Base-by-base conservation (phyloP, 2,329 filamentous ascomycete species). In the Ambrosiella cleistominuta region DNA sequence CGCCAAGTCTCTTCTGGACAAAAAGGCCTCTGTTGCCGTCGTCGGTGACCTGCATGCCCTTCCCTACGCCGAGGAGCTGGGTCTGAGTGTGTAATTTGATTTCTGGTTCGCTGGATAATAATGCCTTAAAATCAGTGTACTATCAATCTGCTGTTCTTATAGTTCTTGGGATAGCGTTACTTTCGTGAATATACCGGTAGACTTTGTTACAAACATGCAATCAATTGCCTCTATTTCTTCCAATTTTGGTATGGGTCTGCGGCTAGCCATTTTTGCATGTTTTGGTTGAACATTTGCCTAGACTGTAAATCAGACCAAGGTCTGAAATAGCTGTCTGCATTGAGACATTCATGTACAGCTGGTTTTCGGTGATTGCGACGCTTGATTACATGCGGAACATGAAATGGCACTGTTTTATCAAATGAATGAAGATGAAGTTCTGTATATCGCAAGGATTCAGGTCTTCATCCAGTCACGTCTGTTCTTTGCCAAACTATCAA, bases 31-130 rank as follows among this genome's bases (percentile, higher is more conserved):
- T 57, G 86, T 96, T 63, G 85, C 88, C 62, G 79, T 88, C 60
- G 89, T 97, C 62, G 93, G 93, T 71, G 93, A 98, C 70, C 79
- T 98, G 66, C 85, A 88, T 72, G 79, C 85, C 66, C 82, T 98
- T 69, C 93, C 93, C 60, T 98, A 85, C 69, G 93, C 89, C 64
- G 87, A 90, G 74, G 93, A 98, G 69, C 78, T 98, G 70, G 94
- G 91, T 66, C 80, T 98, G 69, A 88, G 84, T 71, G 88, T 95
- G 80, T 98, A 94, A 80, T 81, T 63, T 61, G 64, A 61, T 58
- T 56, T 58, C 44, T 61, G 59, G 56, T 58, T 61, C 47, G 47
- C 53, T 58, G 59, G 59, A 61, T 57, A 56, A 58, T 61, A 51
- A 56, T 49, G 38, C 54, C 56, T 36, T 57, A 58, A 59, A 61